phyloP scores from a whole-genome alignment of 352 stramenopile species.

The Pythium rishiriense region DNA sequence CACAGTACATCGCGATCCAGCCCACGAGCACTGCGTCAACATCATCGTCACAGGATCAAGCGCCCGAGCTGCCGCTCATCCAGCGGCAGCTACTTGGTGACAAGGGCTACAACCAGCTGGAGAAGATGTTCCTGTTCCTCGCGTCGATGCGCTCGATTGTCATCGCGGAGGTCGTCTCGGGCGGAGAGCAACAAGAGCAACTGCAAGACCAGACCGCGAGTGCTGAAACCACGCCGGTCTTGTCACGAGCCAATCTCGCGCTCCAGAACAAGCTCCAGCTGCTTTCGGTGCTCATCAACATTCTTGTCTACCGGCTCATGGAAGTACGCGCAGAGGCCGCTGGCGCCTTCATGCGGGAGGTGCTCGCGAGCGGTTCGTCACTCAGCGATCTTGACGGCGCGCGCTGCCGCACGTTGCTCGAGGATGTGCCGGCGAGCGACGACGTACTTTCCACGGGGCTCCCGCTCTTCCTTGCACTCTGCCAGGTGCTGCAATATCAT shows the following conservation, averaged over 20 bases:
- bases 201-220: not conserved
- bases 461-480: conserved; percentile 73
- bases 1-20: conserved; percentile 83
- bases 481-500: conserved; percentile 85
- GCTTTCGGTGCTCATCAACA: conserved; percentile 83
- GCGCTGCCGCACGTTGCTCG: conserved; percentile 46
- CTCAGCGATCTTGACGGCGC: conserved; percentile 43
- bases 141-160: conserved; percentile 80
- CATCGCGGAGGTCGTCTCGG: conserved; percentile 36
- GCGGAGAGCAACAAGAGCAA: too few species aligned
- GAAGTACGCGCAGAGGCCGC: conserved; percentile 54
- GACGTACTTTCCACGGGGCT: conserved; percentile 71
- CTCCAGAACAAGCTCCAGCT: conserved; percentile 86
- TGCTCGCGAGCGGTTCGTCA: conserved; percentile 39
- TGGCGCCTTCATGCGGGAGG: conserved; percentile 49
- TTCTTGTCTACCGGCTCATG: conserved; percentile 76
- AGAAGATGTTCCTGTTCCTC: conserved; percentile 86
- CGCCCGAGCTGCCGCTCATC: conserved; percentile 41
- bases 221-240: not conserved
- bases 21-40: conserved; percentile 17
- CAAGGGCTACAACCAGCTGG: conserved; percentile 87
- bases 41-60: conserved; percentile 18
- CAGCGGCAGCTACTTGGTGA: conserved; percentile 75
- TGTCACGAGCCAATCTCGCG: conserved; percentile 64
- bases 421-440: conserved; percentile 52